phyloP scores from a whole-genome alignment of 352 stramenopile genomes.

The Pelagophyceae sp. region DNA sequence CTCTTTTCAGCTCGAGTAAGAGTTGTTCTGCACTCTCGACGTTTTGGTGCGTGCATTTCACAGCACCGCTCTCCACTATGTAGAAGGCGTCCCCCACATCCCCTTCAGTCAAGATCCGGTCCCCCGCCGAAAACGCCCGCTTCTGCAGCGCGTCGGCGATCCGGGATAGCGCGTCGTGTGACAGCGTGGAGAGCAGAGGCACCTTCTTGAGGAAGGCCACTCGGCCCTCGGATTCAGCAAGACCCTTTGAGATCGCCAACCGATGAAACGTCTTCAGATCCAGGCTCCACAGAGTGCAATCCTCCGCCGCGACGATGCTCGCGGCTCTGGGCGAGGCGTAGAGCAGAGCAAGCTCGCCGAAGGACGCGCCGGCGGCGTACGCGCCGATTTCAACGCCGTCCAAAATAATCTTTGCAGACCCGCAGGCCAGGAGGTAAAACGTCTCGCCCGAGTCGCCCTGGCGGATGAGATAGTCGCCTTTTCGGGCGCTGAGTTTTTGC shows the following conservation, averaged over 20 bases:
- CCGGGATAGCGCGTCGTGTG: neutral
- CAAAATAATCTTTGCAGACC: slow-evolving; percentile 35
- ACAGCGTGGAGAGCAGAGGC: neutral
- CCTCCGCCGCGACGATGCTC: slow-evolving; percentile 69
- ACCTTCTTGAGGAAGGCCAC: slow-evolving; percentile 21
- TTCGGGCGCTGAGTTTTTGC: slow-evolving; percentile 31
- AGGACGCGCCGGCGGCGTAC: slow-evolving; percentile 45
- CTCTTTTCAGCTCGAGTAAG: slow-evolving; percentile 30
- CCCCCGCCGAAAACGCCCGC: slow-evolving; percentile 23
- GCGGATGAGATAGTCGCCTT: slow-evolving; percentile 36
- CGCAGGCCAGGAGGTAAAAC: slow-evolving; percentile 35
- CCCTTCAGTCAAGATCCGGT: slow-evolving; percentile 43
- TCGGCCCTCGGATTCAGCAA: neutral
- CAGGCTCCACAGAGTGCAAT: slow-evolving; percentile 79
- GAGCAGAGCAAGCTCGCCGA: slow-evolving; percentile 89
- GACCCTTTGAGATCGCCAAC: neutral
- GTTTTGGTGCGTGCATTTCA: slow-evolving; percentile 42
- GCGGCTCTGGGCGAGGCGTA: slow-evolving; percentile 89
- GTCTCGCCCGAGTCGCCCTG: slow-evolving; percentile 25
- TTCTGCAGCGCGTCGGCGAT: slow-evolving; percentile 38
- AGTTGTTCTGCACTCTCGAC: slow-evolving; percentile 23
- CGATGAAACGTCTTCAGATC: slow-evolving; percentile 54
- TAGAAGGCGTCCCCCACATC: slow-evolving; percentile 53
- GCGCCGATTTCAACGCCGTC: neutral
- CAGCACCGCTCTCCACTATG: slow-evolving; percentile 47